Percentiles rank a stretch among this genome's conserved stretches.
phyloP scores from a whole-genome alignment of 2,329 filamentous ascomycete species.

The Mycogone perniciosa region DNA sequence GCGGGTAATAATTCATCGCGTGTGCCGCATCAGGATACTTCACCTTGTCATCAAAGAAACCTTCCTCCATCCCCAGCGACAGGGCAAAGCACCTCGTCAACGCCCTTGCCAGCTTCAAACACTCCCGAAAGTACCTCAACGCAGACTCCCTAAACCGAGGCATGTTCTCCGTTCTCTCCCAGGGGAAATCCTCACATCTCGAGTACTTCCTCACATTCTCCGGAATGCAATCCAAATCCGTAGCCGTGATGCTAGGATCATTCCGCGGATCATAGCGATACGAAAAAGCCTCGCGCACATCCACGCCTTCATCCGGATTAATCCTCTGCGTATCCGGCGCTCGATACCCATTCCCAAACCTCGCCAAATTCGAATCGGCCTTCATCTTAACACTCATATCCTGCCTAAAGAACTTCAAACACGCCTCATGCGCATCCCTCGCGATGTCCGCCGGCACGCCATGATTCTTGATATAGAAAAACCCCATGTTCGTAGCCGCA shows the following conservation, averaged over 20 bases:
- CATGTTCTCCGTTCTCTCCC: slow-evolving; percentile 43
- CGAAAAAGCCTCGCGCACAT: slow-evolving; percentile 45
- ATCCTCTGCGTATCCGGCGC: slow-evolving; percentile 37
- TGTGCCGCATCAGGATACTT: slow-evolving; percentile 42
- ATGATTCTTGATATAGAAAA: slow-evolving; percentile 51
- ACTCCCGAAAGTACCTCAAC: slow-evolving; percentile 41
- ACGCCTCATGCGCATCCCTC: slow-evolving; percentile 26
- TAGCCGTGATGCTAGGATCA: slow-evolving; percentile 37
- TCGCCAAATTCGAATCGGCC: slow-evolving; percentile 29
- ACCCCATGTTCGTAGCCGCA: slow-evolving; percentile 45
- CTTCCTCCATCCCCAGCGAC: slow-evolving; percentile 45
- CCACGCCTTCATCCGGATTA: slow-evolving; percentile 43
- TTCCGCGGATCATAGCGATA: slow-evolving; percentile 47
- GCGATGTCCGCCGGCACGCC: slow-evolving; percentile 32
- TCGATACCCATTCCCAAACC: slow-evolving; percentile 43
- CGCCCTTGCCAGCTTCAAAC: slow-evolving; percentile 43
- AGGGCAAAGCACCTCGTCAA: slow-evolving; percentile 49
- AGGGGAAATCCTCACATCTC: slow-evolving; percentile 44
- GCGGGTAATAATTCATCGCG: slow-evolving; percentile 36
- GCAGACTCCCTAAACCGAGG: slow-evolving; percentile 42
- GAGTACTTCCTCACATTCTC: slow-evolving; percentile 36
- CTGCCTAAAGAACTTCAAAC: slow-evolving; percentile 43
- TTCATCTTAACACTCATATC: slow-evolving; percentile 36
- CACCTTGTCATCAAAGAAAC: slow-evolving; percentile 49
- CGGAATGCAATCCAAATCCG: slow-evolving; percentile 36